phyloP scores from a whole-genome alignment of 805 yeast species.

The Candida oleophila region DNA sequence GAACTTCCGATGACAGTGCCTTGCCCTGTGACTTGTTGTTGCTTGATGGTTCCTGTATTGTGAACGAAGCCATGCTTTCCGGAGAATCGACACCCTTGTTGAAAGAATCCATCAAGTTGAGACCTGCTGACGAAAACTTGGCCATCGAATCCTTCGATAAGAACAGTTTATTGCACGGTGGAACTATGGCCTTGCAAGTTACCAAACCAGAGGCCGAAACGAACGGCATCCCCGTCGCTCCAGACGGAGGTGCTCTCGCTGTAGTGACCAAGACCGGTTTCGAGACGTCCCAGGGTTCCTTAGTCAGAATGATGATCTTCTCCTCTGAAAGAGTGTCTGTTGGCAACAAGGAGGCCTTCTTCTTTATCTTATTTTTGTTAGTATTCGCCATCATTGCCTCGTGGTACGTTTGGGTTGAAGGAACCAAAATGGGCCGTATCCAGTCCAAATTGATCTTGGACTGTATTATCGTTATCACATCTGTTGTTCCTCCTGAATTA shows the following conservation, averaged over 20 bases:
- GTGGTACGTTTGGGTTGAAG: slow-evolving; percentile 98
- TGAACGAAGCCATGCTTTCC: slow-evolving; percentile 97
- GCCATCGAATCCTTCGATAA: slow-evolving; percentile 84
- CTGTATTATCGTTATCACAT: slow-evolving; percentile 92
- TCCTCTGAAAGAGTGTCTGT: slow-evolving; percentile 96
- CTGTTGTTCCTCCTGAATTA: slow-evolving; percentile 98
- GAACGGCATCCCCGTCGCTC: slow-evolving; percentile 55
- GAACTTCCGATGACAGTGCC: slow-evolving; percentile 90
- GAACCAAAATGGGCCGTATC: slow-evolving; percentile 91
- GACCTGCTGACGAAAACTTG: slow-evolving; percentile 68
- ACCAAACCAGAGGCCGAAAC: slow-evolving; percentile 57
- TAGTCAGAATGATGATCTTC: slow-evolving; percentile 96
- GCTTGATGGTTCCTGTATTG: slow-evolving; percentile 88
- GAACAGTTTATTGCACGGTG: slow-evolving; percentile 88
- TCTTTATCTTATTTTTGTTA: slow-evolving; percentile 85
- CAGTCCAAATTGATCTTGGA: slow-evolving; percentile 92
- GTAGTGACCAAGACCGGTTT: slow-evolving; percentile 93
- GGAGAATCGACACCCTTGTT: slow-evolving; percentile 97
- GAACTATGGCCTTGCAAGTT: slow-evolving; percentile 93
- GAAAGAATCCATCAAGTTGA: slow-evolving; percentile 84
- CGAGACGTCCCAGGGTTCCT: slow-evolving; percentile 96
- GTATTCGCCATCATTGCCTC: slow-evolving; percentile 93
- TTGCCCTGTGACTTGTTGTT: slow-evolving; percentile 90
- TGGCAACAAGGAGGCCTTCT: slow-evolving; percentile 91
- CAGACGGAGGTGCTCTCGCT: slow-evolving; percentile 92